Percentiles rank a stretch among this genome's conserved stretches.
Evolutionary conservation across 495 filamentous ascomycete genomes (phyloP).

Genomic region (Amphirosellinia nigrospora): DNA sequence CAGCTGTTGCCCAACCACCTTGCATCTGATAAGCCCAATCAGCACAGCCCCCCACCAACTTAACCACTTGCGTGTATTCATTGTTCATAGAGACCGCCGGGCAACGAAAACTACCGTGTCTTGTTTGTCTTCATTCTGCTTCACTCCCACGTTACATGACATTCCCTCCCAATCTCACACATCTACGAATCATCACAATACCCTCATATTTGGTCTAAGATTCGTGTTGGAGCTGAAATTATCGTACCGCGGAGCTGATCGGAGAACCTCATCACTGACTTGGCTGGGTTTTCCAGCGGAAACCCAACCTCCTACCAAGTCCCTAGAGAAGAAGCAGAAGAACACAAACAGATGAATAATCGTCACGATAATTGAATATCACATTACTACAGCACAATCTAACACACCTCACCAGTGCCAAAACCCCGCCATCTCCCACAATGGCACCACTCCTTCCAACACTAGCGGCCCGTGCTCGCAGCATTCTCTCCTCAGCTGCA

Average conservation of each 20-base stretch:
- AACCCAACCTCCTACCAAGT: slow-evolving; percentile 14
- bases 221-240: neutral
- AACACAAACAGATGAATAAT: slow-evolving; percentile 22
- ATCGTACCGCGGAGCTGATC: neutral
- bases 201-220: neutral
- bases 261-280: slow-evolving; percentile 9
- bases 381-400: neutral
- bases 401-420: neutral
- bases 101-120: slow-evolving; percentile 29
- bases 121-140: slow-evolving; percentile 2
- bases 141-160: neutral
- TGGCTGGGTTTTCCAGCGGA: slow-evolving; percentile 39
- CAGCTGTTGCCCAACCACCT: slow-evolving; percentile 20
- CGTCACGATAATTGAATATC: neutral
- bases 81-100: slow-evolving; percentile 34
- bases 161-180: slow-evolving; percentile 2
- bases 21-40: slow-evolving; percentile 27
- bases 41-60: slow-evolving; percentile 29
- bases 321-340: neutral
- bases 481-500: slow-evolving; percentile 32
- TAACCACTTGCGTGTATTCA: neutral
- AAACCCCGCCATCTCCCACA: slow-evolving; percentile 17
- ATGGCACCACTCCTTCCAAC: slow-evolving; percentile 37
- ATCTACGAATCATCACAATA: neutral
- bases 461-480: slow-evolving; percentile 38